Base-by-base conservation (phyloP, 2,329 filamentous ascomycete genomes). In the Exserohilum rostratum region DNA sequence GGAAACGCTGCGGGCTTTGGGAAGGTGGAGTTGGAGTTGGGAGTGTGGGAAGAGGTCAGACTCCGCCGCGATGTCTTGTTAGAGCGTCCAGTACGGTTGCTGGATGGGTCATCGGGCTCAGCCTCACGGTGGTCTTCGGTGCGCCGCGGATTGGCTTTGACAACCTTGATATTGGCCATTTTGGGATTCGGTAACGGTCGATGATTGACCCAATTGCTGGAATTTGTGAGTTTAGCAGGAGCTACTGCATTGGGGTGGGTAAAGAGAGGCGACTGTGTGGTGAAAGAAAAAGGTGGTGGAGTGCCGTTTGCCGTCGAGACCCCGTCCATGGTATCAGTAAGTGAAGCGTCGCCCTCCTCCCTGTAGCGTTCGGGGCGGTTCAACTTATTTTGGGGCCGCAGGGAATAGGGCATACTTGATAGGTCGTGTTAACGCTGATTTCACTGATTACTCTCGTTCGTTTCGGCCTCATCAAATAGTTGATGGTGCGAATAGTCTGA, bases 1-100 rank as follows among this genome's bases (percentile, higher is more conserved):
- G 57, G 57, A 11, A 59, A 59, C 3, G 57, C 53, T 20, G 53
- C 46, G 29, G 57, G 46, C 30, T 46, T 38, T 5, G 11, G 38
- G 12, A 29, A 37, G 0, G 17, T 5, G 5, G 30, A 20, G 12
- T 11, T 29, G 27, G 12, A 27, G 9, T 20, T 20, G 13, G 29
- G 13, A 12, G 18, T 17, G n/a, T n/a, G n/a, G n/a, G n/a, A 2
- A 35, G 15, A 40, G 29, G 18, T n/a, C 22, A n/a, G 6, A 22
- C 9, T 22, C n/a, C 39, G 48, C 29, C 18, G 33, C 33, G 37
- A 18, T 10, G 12, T 13, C 4, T 20, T 55, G 30, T 15, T 25
- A 18, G 29, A 11, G 35, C 37, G 46, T 10, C 18, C 27, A n/a
- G 20, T 25, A 10, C 17, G 12, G 45, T 30, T 46, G 34, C 20